phyloP scores from a whole-genome alignment of 148 eudicot species.

The Chenopodium quinoa region DNA sequence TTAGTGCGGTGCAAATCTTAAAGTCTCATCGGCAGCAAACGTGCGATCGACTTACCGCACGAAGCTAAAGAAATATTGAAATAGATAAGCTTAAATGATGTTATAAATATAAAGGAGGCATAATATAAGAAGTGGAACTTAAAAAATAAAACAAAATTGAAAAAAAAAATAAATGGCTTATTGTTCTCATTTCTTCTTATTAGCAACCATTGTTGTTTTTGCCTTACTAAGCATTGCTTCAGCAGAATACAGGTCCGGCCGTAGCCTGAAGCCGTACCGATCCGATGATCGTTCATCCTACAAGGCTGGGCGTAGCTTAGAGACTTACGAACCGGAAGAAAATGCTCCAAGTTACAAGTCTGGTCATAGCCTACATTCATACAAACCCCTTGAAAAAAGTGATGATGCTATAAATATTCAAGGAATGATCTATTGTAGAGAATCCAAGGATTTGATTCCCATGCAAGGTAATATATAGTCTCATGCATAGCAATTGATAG shows the following conservation, averaged over 20 bases:
- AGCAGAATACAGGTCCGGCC: neutral
- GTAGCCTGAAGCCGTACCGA: neutral
- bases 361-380: neutral
- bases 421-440: conserved; percentile 10
- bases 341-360: neutral
- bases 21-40: neutral
- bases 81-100: neutral
- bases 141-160: neutral
- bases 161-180: neutral
- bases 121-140: neutral
- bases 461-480: neutral
- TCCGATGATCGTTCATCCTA: neutral
- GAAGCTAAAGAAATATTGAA: neutral
- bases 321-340: neutral
- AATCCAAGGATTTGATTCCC: neutral
- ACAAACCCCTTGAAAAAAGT: neutral
- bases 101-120: neutral
- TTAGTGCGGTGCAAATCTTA: neutral
- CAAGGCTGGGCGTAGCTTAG: neutral
- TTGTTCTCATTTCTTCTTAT: neutral
- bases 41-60: conserved; percentile 7
- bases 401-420: neutral
- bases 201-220: neutral
- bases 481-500: conserved; percentile 1
- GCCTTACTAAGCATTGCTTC: neutral